Base-by-base conservation (phyloP, 306 rosid genomes). In the Glycine soja region DNA sequence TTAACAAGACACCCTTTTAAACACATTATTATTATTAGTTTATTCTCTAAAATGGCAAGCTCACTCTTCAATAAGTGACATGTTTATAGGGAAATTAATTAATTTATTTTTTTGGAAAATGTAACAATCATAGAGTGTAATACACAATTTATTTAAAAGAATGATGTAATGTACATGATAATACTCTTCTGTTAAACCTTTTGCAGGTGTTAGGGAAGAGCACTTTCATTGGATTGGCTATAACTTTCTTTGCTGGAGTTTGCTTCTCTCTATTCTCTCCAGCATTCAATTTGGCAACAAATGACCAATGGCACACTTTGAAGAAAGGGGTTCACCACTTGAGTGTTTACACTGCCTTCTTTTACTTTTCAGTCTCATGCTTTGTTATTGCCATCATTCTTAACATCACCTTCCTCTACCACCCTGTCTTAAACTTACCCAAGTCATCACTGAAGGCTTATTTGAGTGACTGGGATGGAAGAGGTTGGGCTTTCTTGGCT, bases 401-500 rank as follows among this genome's bases (percentile, higher is more conserved):
- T 47, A 95, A 91, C 82, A 59, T 91, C 83, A 88, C 61, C 53
- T 89, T 95, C 86, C 92, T 93, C 57, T 93, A 91, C 90, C 68
- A 67, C 61, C 99, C 99, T 70, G 43, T 93, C 43, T 87, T 95
- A 7, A 87, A 90, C 80, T 61, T 85, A 72, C 97, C 97, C 0
- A 91, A 84, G 82, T 90, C 99, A 74, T 85, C 97, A 24, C 61
- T 95, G 59, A 89, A 81, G 78, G 99, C 92, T 69, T 95, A 95
- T 81, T 62, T 91, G 83, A 77, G 77, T 19, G 99, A 95, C 61
- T 91, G 97, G 97, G 51, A 95, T 58, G 99, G 99, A 6, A 86
- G 99, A 82, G 94, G 96, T 58, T 95, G 97, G 99, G 97, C 98
- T 43, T 59, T 95, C n/a, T 83, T 95, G 89, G 97, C 99, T 10